phyloP scores from a whole-genome alignment of 2,329 filamentous ascomycete species.

The Claviceps fusiformis region DNA sequence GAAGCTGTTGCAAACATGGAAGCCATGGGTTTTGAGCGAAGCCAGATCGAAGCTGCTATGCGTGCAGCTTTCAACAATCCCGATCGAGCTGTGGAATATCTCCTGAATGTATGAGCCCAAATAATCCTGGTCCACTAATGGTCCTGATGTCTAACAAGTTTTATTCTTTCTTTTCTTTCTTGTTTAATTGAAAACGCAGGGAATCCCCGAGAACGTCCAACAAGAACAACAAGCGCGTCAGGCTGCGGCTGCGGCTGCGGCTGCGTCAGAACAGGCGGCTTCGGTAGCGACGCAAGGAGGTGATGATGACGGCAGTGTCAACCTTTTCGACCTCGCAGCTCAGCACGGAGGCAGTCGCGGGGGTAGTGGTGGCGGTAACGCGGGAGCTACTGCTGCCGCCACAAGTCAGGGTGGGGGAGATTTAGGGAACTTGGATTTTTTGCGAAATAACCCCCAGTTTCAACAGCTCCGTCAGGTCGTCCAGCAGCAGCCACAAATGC shows the following conservation, averaged over 20 bases:
- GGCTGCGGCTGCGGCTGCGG: constrained; percentile 28
- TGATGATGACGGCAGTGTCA: constrained; percentile 57
- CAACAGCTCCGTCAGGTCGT: constrained; percentile 95
- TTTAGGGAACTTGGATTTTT: constrained; percentile 75
- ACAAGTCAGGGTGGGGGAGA: constrained; percentile 37
- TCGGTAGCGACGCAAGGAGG: constrained; percentile 24
- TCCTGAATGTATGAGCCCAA: constrained; percentile 57
- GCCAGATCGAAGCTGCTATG: constrained; percentile 86
- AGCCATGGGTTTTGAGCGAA: constrained; percentile 85
- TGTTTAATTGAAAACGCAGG: constrained; percentile 33
- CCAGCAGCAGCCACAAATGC: constrained; percentile 95
- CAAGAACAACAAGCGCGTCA: constrained; percentile 49
- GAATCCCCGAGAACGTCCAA: constrained; percentile 75
- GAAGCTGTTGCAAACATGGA: constrained; percentile 86
- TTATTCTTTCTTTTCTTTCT: background rate
- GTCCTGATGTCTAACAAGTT: background rate
- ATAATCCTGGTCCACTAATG: background rate
- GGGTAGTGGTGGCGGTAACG: constrained; percentile 26
- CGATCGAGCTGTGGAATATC: constrained; percentile 91
- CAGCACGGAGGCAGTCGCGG: constrained; percentile 44
- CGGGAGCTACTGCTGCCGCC: constrained; percentile 31
- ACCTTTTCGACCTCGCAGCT: constrained; percentile 86
- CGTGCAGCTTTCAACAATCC: constrained; percentile 94
- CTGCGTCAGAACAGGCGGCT: constrained; percentile 18
- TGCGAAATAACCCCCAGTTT: constrained; percentile 92